Percentiles rank a stretch among this genome's conserved stretches.
phyloP scores from a whole-genome alignment of 106 monocot genomes.

The Hemerocallis citrina region DNA sequence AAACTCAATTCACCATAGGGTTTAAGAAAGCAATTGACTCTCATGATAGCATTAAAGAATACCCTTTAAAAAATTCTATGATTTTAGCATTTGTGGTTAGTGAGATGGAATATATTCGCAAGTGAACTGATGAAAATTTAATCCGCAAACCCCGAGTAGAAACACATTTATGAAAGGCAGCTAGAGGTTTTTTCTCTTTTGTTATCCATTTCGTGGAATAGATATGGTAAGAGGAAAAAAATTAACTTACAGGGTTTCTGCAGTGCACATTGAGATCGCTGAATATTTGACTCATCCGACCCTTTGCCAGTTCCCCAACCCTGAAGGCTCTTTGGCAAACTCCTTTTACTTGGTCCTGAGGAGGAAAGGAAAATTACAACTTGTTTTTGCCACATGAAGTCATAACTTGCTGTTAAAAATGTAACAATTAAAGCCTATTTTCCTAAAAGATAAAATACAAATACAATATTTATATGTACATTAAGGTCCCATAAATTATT shows the following conservation, averaged over 20 bases:
- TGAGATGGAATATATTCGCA: too few relatives aligned
- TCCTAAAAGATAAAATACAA: too few relatives aligned
- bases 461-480: too few relatives aligned
- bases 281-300: conserved; percentile 7
- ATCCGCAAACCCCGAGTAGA: neutral
- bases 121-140: neutral
- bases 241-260: conserved; percentile 6
- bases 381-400: too few relatives aligned
- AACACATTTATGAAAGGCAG: neutral
- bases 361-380: neutral
- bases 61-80: too few relatives aligned
- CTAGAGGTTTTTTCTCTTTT: neutral
- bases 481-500: too few relatives aligned
- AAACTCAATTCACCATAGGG: neutral
- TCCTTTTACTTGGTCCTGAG: conserved; percentile 11
- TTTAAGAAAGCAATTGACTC: too few relatives aligned
- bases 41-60: too few relatives aligned
- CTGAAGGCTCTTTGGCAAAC: conserved; percentile 7
- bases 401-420: too few relatives aligned
- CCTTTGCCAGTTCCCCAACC: conserved; percentile 8
- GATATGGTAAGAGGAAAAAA: neutral
- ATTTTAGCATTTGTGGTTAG: too few relatives aligned
- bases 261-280: conserved; percentile 10
- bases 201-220: neutral
- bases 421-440: too few relatives aligned